Base-by-base conservation (phyloP, 768 basidiomycete species). In the Hygrocybe punicea region DNA sequence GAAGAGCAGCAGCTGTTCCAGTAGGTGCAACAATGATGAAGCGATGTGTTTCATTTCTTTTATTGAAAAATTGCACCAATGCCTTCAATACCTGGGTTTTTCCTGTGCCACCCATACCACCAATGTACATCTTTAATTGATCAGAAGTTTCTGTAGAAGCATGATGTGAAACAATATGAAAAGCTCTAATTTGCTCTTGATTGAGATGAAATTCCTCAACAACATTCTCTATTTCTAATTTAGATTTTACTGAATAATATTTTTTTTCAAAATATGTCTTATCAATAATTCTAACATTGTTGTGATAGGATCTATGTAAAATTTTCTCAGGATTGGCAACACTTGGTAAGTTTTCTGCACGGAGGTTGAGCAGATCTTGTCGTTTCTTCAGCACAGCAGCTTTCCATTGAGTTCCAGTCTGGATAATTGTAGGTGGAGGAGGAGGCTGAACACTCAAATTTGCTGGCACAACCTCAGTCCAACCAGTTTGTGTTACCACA, bases 91-190 rank as follows among this genome's bases (percentile, higher is more conserved):
- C 71, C 24, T 68, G 66, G 0, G 67, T 61, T 56, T 74, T 76
- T 0, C 72, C 72, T 9, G 71, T 71, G 0, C 73, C 73, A 48
- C 69, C 71, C 57, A 68, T 65, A 7, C 73, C 73, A 19, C 68
- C 70, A 6, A 74, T 44, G 42, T 72, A 69, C 71, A 76, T 71
- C 49, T 62, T 61, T 0, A 76, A 48, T 17, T 65, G 71, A 0
- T 63, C 61, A 4, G 58, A 37, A n/a, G 51, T 35, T 2, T 13
- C 21, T 6, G 7, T 11, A 25, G 50, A 24, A 3, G 61, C 55
- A 63, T 73, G 72, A 37, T 72, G 60, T 5, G 67, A 65, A n/a
- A 74, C 60, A 17, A 72, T 65, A 1, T 60, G 10, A 55, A 73
- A 73, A 4, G 71, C 73, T 23, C 67, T 40, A 7, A 62, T 60